A percentile compares a stretch with the other conserved stretches of the same genome.
These are phyloP conservation scores for Xylaria digitata DNA, from an alignment of 2,329 filamentous ascomycete genomes.

Conservation along the genomic window DNA sequence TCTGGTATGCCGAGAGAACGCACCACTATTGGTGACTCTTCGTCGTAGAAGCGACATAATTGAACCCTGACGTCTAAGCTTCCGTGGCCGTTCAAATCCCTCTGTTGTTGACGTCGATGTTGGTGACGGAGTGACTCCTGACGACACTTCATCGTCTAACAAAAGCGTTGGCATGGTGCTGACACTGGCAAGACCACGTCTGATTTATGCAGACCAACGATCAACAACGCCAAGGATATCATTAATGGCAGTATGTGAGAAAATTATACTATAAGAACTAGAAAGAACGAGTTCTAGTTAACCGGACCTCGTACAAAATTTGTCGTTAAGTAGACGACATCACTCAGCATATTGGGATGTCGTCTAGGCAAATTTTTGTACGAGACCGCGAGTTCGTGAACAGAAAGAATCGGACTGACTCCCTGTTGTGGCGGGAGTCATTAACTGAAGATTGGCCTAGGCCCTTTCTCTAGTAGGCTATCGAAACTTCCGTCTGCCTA, in stretches of 20 bases:
- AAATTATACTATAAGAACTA: conserved; percentile 27
- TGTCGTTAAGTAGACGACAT: conserved; percentile 24
- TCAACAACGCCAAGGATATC: conserved; percentile 15
- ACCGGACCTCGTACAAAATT: conserved; percentile 29
- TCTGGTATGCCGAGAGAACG: conserved; percentile 16
- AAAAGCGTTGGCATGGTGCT: conserved; percentile 40
- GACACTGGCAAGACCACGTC: conserved; percentile 40
- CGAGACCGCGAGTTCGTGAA: conserved; percentile 1
- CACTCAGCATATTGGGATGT: conserved; percentile 13
- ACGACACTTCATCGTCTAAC: conserved; percentile 38
- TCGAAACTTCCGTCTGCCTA: conserved; percentile 10
- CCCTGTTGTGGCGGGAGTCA: not conserved
- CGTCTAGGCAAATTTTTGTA: conserved; percentile 17
- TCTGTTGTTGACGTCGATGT: conserved; percentile 46
- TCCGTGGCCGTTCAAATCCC: conserved; percentile 49
- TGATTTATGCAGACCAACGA: conserved; percentile 40
- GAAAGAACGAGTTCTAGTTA: conserved; percentile 25
- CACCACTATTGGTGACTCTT: conserved; percentile 56
- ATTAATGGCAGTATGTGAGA: not conserved
- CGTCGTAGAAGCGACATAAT: conserved; percentile 57
- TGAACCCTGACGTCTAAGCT: conserved; percentile 55
- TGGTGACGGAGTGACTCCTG: conserved; percentile 39
- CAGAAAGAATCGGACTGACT: not conserved
- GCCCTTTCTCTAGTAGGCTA: conserved; percentile 12
- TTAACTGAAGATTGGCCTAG: not conserved